A percentile compares a stretch with the other conserved stretches of the same genome.
These are phyloP conservation scores for Cyclotella cryptica DNA, from an alignment of 108 stramenopile species.

Conservation along the genomic window DNA sequence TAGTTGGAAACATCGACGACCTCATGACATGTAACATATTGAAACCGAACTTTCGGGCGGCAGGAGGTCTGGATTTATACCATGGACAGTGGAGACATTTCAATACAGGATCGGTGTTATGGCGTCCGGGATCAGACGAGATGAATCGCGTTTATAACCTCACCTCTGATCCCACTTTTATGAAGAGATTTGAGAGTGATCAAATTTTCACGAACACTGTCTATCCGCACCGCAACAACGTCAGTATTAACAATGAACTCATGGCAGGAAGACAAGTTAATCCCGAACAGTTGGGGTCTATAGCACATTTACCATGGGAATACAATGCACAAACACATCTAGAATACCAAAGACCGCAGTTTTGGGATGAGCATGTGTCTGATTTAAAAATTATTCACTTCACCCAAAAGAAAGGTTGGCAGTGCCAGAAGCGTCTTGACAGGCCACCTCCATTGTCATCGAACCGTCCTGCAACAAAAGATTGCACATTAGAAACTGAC, in stretches of 20 bases:
- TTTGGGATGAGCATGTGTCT: constrained; percentile 1
- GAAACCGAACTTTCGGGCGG: constrained; percentile 15
- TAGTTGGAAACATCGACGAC: constrained; percentile 6
- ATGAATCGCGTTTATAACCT: constrained; percentile 8
- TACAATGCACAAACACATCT: constrained; percentile 15
- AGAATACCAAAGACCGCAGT: constrained; percentile 7
- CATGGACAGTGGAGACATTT: constrained; percentile 18
- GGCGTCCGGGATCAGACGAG: constrained; percentile 1
- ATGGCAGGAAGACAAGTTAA: neutral
- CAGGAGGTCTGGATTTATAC: constrained; percentile 13
- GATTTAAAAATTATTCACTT: constrained; percentile 12
- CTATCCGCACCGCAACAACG: constrained; percentile 2
- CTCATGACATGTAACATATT: constrained; percentile 13
- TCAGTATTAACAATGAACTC: neutral
- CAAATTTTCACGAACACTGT: constrained; percentile 14
- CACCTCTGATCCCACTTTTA: neutral
- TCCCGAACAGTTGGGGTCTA: neutral
- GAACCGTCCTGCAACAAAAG: neutral
- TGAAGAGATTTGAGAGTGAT: constrained; percentile 20
- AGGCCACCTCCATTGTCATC: neutral
- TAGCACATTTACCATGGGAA: constrained; percentile 13
- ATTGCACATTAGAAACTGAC: constrained; percentile 11
- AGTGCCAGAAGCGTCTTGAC: neutral
- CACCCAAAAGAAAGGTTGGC: constrained; percentile 17
- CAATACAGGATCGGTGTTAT: constrained; percentile 8